phyloP scores from a whole-genome alignment of 2,329 filamentous ascomycete species.

The Pseudogymnoascus sp. region DNA sequence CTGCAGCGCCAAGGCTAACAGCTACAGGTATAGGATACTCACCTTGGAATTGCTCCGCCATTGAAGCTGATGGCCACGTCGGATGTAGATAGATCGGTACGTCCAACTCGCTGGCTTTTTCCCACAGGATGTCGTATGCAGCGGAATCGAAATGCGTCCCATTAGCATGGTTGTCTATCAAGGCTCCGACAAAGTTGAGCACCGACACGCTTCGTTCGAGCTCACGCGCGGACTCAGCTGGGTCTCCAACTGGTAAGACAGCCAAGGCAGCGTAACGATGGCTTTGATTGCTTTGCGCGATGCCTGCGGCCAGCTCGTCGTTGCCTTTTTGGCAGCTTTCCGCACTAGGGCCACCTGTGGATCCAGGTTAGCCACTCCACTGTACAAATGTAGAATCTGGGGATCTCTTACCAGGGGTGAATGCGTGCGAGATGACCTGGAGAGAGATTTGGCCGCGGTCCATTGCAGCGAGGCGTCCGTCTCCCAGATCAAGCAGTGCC shows the following conservation, averaged over 20 bases:
- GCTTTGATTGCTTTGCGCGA: slow-evolving; percentile 18
- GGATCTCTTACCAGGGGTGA: background rate
- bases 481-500: slow-evolving; percentile 13
- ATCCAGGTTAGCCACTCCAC: background rate
- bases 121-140: slow-evolving; percentile 38
- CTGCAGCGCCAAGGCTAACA: slow-evolving; percentile 30
- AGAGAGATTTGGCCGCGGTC: slow-evolving; percentile 17
- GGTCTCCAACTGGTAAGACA: slow-evolving; percentile 32
- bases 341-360: background rate
- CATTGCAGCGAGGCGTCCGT: slow-evolving; percentile 19
- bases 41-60: slow-evolving; percentile 19
- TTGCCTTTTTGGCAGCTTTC: slow-evolving; percentile 19
- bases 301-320: slow-evolving; percentile 23
- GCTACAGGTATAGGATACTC: slow-evolving; percentile 21
- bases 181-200: slow-evolving; percentile 38
- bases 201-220: slow-evolving; percentile 31
- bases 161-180: slow-evolving; percentile 34
- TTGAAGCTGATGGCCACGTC: slow-evolving; percentile 17
- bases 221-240: slow-evolving; percentile 28
- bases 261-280: slow-evolving; percentile 35
- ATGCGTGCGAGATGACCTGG: slow-evolving; percentile 25
- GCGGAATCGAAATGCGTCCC: slow-evolving; percentile 16
- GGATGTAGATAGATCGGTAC: slow-evolving; percentile 36
- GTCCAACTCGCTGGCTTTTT: slow-evolving; percentile 28
- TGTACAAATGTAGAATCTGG: background rate